These are phyloP conservation scores for Penicillium griseofulvum DNA, from an alignment of 2,329 filamentous ascomycete genomes.

Conservation along the genomic window DNA sequence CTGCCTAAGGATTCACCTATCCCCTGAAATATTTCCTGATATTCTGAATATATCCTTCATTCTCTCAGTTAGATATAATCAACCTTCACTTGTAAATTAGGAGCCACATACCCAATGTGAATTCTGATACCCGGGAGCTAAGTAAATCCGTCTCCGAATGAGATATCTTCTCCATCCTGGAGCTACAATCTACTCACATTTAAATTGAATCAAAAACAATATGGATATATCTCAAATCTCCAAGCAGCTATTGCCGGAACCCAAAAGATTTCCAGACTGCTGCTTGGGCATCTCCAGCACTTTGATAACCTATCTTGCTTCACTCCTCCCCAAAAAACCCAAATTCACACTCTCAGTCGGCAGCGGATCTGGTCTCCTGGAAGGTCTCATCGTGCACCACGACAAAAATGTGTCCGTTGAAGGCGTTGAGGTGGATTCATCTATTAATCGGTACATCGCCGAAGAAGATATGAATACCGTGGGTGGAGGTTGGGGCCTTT, in stretches of 20 bases:
- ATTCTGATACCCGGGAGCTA: not conserved
- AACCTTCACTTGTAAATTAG: not conserved
- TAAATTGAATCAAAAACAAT: not conserved
- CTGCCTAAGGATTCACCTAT: too few relatives aligned
- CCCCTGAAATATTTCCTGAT: too few relatives aligned
- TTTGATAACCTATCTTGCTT: slow-evolving; percentile 18
- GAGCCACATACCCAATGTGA: not conserved
- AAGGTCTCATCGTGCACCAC: slow-evolving; percentile 40
- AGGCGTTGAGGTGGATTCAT: slow-evolving; percentile 51
- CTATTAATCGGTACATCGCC: slow-evolving; percentile 47
- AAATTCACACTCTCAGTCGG: slow-evolving; percentile 48
- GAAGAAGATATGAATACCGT: slow-evolving; percentile 44
- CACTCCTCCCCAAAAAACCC: slow-evolving; percentile 25
- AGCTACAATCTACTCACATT: too few relatives aligned
- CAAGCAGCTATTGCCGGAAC: slow-evolving; percentile 15
- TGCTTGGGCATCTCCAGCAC: slow-evolving; percentile 29
- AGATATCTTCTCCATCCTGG: not conserved
- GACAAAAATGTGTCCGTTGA: slow-evolving; percentile 33
- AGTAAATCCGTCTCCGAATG: slow-evolving; percentile 11
- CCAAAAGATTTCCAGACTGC: slow-evolving; percentile 27
- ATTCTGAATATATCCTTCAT: not conserved
- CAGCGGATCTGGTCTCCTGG: slow-evolving; percentile 52
- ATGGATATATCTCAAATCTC: slow-evolving; percentile 19
- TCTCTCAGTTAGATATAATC: not conserved
- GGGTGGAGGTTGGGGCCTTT: slow-evolving; percentile 45